Evolutionary conservation across 75 land plant species (phyloP).

Genomic region (Gnetum montanum): DNA sequence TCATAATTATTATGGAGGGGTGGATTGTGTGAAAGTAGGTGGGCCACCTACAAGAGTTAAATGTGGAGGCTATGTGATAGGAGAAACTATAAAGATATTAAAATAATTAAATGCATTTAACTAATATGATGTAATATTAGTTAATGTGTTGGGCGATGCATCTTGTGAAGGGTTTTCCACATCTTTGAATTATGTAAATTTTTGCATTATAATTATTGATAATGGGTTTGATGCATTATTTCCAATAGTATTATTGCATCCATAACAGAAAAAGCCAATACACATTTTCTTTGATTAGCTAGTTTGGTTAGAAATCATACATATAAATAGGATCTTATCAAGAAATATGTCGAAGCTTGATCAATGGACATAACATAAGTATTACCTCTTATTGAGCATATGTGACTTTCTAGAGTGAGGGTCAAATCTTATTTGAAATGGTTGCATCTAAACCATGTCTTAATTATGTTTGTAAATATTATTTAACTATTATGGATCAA

Average conservation of each 20-base stretch:
- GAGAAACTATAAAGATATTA: neutral
- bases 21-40: neutral
- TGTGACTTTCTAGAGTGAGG: too few species aligned
- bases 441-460: too few species aligned
- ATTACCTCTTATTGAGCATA: too few species aligned
- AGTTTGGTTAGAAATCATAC: neutral
- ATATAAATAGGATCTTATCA: neutral
- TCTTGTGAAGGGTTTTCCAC: neutral
- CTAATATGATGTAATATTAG: neutral
- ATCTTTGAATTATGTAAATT: neutral
- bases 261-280: neutral
- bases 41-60: neutral
- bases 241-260: neutral
- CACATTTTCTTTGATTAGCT: neutral
- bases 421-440: too few species aligned
- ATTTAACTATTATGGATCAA: neutral
- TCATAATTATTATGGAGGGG: neutral
- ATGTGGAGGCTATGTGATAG: neutral
- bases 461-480: neutral
- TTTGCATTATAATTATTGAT: neutral
- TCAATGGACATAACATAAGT: too few species aligned
- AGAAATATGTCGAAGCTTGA: neutral
- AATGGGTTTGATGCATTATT: neutral
- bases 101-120: slow-evolving; percentile 2
- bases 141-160: neutral